Conservation (phyloP, 768 basidiomycete genomes). For the Russula abietina region DNA sequence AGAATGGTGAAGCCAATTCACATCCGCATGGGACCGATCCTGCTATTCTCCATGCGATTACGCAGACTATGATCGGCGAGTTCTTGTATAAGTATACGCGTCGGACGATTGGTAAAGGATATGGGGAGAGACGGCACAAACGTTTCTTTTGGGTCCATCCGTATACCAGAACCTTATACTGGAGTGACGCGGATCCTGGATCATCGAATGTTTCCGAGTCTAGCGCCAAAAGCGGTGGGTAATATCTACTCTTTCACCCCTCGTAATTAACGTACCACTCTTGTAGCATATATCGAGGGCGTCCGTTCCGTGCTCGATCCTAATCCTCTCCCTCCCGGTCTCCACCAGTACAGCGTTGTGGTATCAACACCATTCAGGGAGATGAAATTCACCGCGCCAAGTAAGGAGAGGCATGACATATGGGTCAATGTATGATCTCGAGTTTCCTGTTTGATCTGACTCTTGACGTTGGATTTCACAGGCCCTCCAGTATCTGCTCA, state of each 20-base stretch:
- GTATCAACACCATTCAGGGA: conserved; percentile 91
- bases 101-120: conserved; percentile 79
- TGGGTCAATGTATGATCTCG: conserved; percentile 73
- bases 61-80: conserved; percentile 99
- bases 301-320: conserved; percentile 90
- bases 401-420: conserved; percentile 92
- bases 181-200: conserved; percentile 93
- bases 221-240: conserved; percentile 94
- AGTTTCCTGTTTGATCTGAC: conserved; percentile 18
- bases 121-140: conserved; percentile 84
- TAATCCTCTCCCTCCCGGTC: conserved; percentile 91
- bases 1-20: conserved; percentile 25
- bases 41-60: conserved; percentile 88
- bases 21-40: conserved; percentile 60
- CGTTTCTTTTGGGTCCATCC: conserved; percentile 99
- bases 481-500: conserved; percentile 88
- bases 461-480: conserved; percentile 32
- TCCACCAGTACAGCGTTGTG: conserved; percentile 89
- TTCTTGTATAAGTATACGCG: conserved; percentile 98
- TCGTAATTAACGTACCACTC: not conserved
- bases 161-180: conserved; percentile 95
- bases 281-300: conserved; percentile 83
- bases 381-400: conserved; percentile 97
- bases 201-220: conserved; percentile 83
- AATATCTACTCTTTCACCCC: not conserved